Evolutionary conservation across 2,329 filamentous ascomycete genomes (phyloP).

Genomic region (Myriosclerotinia duriaeana): DNA sequence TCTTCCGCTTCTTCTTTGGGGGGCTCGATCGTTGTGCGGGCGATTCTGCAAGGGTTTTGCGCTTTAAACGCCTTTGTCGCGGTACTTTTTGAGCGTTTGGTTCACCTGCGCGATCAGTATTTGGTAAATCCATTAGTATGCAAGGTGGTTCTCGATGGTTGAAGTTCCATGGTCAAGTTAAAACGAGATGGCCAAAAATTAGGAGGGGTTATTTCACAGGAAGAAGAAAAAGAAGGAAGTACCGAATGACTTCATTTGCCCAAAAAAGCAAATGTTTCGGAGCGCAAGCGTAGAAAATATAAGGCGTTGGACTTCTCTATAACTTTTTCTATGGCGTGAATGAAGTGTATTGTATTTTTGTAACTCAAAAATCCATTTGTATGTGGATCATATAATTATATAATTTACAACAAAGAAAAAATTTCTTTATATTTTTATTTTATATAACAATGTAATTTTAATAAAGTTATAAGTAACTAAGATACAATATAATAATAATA

Average conservation of each 20-base stretch:
- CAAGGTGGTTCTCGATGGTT: neutral
- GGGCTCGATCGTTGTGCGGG: neutral
- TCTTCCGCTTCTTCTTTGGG: neutral
- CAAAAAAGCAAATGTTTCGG: neutral
- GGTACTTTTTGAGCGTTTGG: constrained; percentile 4
- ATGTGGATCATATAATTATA: too few relatives aligned
- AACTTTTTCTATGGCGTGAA: too few relatives aligned
- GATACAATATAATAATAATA: too few relatives aligned
- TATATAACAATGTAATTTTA: too few relatives aligned
- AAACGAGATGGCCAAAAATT: too few relatives aligned
- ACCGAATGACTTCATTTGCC: constrained; percentile 1
- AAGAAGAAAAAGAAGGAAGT: neutral
- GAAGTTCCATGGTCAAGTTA: constrained; percentile 18
- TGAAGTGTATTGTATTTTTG: too few relatives aligned
- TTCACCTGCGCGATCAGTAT: constrained; percentile 17
- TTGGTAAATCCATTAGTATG: constrained; percentile 21
- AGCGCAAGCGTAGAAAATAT: too few relatives aligned
- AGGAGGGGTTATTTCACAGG: neutral
- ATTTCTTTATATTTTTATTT: too few relatives aligned
- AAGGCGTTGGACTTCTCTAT: too few relatives aligned
- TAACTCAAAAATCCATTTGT: too few relatives aligned
- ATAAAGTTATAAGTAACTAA: too few relatives aligned
- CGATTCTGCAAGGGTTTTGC: constrained; percentile 5
- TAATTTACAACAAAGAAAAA: too few relatives aligned
- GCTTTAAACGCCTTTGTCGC: constrained; percentile 16